These are phyloP conservation scores for Globisporangium splendens DNA, from an alignment of 352 stramenopile genomes.

Conservation along the genomic window DNA sequence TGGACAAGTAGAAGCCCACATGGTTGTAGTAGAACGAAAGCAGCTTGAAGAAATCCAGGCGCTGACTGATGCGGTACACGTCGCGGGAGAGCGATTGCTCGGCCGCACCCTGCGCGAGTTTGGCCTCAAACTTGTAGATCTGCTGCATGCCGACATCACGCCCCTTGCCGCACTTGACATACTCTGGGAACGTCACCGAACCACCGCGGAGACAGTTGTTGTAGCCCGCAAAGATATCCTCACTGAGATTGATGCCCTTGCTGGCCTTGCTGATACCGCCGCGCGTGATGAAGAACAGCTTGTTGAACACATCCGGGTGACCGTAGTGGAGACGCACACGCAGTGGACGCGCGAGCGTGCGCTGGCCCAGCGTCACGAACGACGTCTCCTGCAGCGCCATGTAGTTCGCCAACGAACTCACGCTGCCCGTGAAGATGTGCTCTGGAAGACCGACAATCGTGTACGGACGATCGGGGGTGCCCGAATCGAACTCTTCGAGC, in stretches of 20 bases:
- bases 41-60: constrained; percentile 98
- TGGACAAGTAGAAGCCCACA: constrained; percentile 98
- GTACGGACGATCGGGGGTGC: constrained; percentile 70
- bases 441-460: constrained; percentile 98
- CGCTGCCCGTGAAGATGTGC: constrained; percentile 99
- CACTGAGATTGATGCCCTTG: constrained; percentile 98
- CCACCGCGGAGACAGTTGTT: constrained; percentile 97
- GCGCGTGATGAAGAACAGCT: constrained; percentile 98
- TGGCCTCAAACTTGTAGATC: constrained; percentile 99
- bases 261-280: constrained; percentile 98
- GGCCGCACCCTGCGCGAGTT: constrained; percentile 95
- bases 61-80: constrained; percentile 96
- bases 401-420: constrained; percentile 98
- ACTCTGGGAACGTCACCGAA: constrained; percentile 97
- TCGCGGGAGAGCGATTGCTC: constrained; percentile 98
- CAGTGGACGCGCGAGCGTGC: constrained; percentile 94
- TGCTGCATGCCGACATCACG: constrained; percentile 99
- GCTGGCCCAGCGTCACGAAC: constrained; percentile 98
- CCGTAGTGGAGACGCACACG: constrained; percentile 98
- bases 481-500: constrained; percentile 96
- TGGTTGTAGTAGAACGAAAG: constrained; percentile 99
- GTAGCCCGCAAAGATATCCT: constrained; percentile 99
- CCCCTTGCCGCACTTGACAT: constrained; percentile 98
- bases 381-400: constrained; percentile 99
- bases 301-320: constrained; percentile 99